Conservation (phyloP, 2,329 filamentous ascomycete genomes). For the Colletotrichum sojae region DNA sequence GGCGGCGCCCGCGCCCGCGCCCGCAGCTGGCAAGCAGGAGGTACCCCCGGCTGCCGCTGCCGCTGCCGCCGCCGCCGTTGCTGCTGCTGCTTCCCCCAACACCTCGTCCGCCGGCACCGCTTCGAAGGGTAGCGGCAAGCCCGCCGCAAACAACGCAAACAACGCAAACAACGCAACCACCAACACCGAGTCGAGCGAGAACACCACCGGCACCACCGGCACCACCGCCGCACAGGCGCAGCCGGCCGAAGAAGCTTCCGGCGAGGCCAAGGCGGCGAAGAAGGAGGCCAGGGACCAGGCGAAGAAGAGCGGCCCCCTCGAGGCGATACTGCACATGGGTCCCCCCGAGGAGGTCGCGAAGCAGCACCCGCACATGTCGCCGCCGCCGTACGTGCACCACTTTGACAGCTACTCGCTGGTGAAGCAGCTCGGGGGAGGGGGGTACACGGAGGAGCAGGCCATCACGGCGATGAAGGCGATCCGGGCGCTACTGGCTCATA, state of each 20-base stretch:
- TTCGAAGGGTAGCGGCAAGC: conserved; percentile 35
- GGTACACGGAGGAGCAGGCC: conserved; percentile 81
- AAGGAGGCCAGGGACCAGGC: conserved; percentile 53
- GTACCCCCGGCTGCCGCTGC: not conserved
- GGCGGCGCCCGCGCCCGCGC: conserved; percentile 37
- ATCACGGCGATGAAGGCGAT: conserved; percentile 94
- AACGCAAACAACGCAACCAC: conserved; percentile 19
- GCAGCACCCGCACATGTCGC: conserved; percentile 76
- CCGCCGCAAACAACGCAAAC: conserved; percentile 24
- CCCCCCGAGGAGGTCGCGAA: conserved; percentile 56
- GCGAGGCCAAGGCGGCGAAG: conserved; percentile 45
- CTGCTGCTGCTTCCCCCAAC: not conserved
- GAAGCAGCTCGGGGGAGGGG: conserved; percentile 79
- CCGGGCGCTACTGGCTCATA: conserved; percentile 80
- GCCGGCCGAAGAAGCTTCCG: conserved; percentile 11
- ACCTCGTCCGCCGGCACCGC: not conserved
- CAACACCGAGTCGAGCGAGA: conserved; percentile 27
- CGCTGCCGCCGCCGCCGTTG: not conserved
- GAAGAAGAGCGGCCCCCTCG: conserved; percentile 63
- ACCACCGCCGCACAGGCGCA: conserved; percentile 14
- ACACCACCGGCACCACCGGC: not conserved
- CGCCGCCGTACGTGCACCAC: conserved; percentile 90
- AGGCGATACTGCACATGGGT: conserved; percentile 65
- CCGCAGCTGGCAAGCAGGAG: not conserved
- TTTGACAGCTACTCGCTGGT: conserved; percentile 96